Percentiles rank a stretch among this genome's conserved stretches.
These are phyloP conservation scores for Naganishia sp. DNA, from an alignment of 1,284 basidiomycete genomes.

Conservation along the genomic window DNA sequence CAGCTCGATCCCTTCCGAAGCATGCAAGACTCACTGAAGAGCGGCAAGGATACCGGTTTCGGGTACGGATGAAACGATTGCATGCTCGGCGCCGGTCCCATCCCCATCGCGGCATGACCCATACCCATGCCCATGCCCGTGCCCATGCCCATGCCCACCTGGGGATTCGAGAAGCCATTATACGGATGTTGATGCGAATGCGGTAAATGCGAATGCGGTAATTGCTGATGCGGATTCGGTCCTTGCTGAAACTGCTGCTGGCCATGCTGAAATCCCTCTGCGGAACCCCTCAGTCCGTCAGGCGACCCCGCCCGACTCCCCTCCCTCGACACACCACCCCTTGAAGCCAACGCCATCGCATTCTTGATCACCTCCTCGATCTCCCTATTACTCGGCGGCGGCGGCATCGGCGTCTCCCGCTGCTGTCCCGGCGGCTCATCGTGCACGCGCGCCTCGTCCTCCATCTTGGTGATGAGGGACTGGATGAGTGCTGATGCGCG, in stretches of 20 bases:
- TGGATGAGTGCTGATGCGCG: not conserved
- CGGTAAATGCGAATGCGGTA: not conserved
- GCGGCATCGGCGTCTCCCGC: not conserved
- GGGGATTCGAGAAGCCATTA: not conserved
- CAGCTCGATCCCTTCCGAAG: not conserved
- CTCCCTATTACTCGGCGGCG: conserved; percentile 29
- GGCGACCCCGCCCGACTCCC: not conserved
- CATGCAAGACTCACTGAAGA: conserved; percentile 23
- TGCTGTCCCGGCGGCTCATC: not conserved
- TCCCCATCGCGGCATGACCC: not conserved
- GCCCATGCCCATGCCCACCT: not conserved
- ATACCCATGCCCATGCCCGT: conserved; percentile 1
- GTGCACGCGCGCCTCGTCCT: conserved; percentile 1
- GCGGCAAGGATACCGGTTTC: conserved; percentile 13
- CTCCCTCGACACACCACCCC: not conserved
- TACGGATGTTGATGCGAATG: not conserved
- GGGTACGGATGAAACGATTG: not conserved
- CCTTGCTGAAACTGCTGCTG: not conserved
- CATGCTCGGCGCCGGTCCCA: conserved; percentile 22
- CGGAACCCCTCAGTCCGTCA: not conserved
- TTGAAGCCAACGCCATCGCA: conserved; percentile 34
- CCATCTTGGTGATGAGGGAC: conserved; percentile 2
- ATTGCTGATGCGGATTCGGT: not conserved
- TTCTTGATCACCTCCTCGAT: conserved; percentile 34
- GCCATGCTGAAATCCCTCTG: not conserved